Base-by-base conservation (phyloP, 225 moss, liverwort and hornwort genomes). In the Marchantia paleacea region DNA sequence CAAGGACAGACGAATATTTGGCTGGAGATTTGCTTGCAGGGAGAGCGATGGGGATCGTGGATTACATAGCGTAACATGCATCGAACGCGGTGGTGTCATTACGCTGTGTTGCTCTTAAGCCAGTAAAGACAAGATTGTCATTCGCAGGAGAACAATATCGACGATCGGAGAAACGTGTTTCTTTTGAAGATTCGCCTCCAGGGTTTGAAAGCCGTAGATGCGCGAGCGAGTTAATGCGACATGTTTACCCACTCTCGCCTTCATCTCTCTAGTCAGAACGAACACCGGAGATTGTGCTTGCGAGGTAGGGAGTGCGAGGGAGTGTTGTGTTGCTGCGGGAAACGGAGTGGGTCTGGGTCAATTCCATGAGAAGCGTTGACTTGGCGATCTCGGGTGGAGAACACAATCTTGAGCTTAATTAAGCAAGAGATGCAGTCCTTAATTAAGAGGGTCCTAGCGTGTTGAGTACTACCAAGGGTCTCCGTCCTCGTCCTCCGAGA, bases 361-460 rank as follows among this genome's bases (percentile, higher is more conserved):
- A 69, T 31, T 69, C 47, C 69, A 39, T 69, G 69, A 39, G 31
- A 47, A 16, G 69, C 13, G 69, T 69, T 69, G 69, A 69, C 69
- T 69, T 69, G 12, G 13, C 30, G 2, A 67, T 69, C 69, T 69
- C 47, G 13, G 30, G 14, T 16, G 39, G 6, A 18, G 69, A 69
- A 69, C 66, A 26, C 69, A 69, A 16, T 16, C 22, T 69, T 19
- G 69, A 14, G 47, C 9, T 69, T 69, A 69, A 69, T 69, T 39
- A 69, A 11, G 25, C 24, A 13, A 39, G 39, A 67, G 29, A 26
- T 26, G 14, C 31, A 69, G 39, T 69, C 11, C 66, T 67, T 26
- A 67, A 67, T 67, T 19, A 67, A 67, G 66, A 67, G 10, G 66
- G 66, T 39, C 69, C 39, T 69, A 39, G 69, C 69, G 69, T 69